Base-by-base conservation (phyloP, 176 grass and related monocot genomes). In the Juncus inflexus region DNA sequence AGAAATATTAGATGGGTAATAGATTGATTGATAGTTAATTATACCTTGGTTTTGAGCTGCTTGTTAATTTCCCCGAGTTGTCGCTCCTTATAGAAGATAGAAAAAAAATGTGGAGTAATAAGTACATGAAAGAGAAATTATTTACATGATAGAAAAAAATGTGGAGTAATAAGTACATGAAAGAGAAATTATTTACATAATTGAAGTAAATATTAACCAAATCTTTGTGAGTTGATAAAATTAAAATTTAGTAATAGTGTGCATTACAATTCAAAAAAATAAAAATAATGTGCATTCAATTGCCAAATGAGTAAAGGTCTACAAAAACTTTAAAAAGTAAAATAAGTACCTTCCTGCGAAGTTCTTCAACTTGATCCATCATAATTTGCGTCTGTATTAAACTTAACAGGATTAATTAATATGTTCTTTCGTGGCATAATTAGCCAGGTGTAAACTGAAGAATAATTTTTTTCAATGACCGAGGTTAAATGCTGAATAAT, bases 331-430 rank as follows among this genome's bases (percentile, higher is more conserved):
- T 47, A 58, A 56, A 15, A 15, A 3, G 1, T 14, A 16, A 28
- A 4, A 12, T 0, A 37, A 1, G 40, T 90, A 99, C 94, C 80
- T 99, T 92, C 40, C 76, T 80, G 66, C 88, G 85, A 66, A 99
- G 94, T 62, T 92, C 94, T 73, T 99, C 94, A 59, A 99, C 78
- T 51, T 99, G 85, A 51, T 99, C 85, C 78, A 92, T 79, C 88
- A 99, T 92, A 67, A 99, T 80, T 28, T 92, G 85, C 12, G 88
- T 86, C 94, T 99, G 88, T 57, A 14, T 51, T 59, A 1, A 77
- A 52, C 10, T 14, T 10, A 7, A 11, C 47, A 7, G 16, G 42
- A 40, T 53, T 3, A 41, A 37, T 15, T 47, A 52, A 45, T 36
- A 47, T 6, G 43, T 7, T 52, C 9, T 38, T 7, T 53, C 40